Evolutionary conservation across 805 yeast species (phyloP).

Genomic region (Monosporozyma aquatica): DNA sequence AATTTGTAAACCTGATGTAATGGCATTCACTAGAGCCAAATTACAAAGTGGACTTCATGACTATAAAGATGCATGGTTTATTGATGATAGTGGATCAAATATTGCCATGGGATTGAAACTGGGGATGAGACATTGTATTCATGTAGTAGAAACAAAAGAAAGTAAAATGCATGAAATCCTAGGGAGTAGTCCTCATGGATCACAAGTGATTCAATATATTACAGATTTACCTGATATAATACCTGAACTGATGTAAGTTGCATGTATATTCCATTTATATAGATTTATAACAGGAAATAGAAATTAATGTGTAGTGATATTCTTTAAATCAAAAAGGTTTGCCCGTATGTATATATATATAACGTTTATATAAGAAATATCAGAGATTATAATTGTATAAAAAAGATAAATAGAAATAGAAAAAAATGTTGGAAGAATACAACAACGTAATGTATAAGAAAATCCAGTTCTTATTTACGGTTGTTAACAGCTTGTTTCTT

Average conservation of each 20-base stretch:
- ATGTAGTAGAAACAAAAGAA: constrained; percentile 63
- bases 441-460: background rate
- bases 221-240: constrained; percentile 38
- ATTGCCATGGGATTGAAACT: constrained; percentile 60
- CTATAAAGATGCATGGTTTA: constrained; percentile 51
- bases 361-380: too few relatives aligned
- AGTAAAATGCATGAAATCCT: constrained; percentile 26
- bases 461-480: background rate
- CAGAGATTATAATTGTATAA: background rate
- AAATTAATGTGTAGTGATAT: too few relatives aligned
- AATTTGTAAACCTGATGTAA: constrained; percentile 81
- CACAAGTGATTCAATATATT: constrained; percentile 48
- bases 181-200: constrained; percentile 35
- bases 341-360: too few relatives aligned
- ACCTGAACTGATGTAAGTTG: constrained; percentile 34
- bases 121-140: constrained; percentile 68
- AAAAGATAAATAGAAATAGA: background rate
- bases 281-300: too few relatives aligned
- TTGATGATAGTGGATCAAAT: constrained; percentile 81
- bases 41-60: constrained; percentile 40
- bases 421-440: background rate
- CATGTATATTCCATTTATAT: background rate
- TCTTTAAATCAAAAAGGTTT: too few relatives aligned
- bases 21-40: constrained; percentile 58
- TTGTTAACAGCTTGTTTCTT: constrained; percentile 44